Conservation (phyloP, 371 early-diverging fungal species). For the Sporodiniella umbellata region DNA sequence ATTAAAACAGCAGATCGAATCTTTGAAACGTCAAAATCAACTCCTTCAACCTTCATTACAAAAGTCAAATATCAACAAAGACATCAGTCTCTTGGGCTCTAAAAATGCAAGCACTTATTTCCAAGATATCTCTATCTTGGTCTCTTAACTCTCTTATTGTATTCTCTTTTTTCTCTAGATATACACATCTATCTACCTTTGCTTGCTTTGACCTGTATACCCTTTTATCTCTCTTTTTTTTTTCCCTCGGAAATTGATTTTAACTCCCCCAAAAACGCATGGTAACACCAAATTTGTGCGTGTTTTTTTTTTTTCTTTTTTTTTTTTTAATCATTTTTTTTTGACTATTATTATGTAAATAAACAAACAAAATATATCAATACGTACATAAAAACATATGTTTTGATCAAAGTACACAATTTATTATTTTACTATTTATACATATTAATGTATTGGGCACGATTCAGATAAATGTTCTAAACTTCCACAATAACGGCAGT, state of each 20-base stretch:
- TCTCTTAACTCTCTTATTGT: conserved; percentile 18
- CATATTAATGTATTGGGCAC: conserved; percentile 20
- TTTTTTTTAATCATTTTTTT: conserved; percentile 3
- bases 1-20: conserved; percentile 47
- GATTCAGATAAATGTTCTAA: conserved; percentile 35
- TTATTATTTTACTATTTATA: conserved; percentile 5
- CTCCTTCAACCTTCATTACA: conserved; percentile 3
- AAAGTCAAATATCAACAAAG: conserved; percentile 19
- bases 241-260: too few relatives aligned
- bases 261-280: too few relatives aligned
- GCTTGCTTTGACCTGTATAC: too few relatives aligned
- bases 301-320: conserved; percentile 5
- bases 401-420: background rate
- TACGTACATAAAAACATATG: background rate
- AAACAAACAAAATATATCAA: background rate
- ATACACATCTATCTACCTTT: too few relatives aligned
- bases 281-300: background rate
- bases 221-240: too few relatives aligned
- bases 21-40: conserved; percentile 26
- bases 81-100: conserved; percentile 25
- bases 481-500: conserved; percentile 42
- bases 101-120: conserved; percentile 25
- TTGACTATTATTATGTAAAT: conserved; percentile 2
- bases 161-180: conserved; percentile 1
- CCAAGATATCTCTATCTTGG: conserved; percentile 33